Percentiles rank a stretch among this genome's conserved stretches.
Evolutionary conservation across 495 filamentous ascomycete genomes (phyloP).

Genomic region (Aspergillus campestris): DNA sequence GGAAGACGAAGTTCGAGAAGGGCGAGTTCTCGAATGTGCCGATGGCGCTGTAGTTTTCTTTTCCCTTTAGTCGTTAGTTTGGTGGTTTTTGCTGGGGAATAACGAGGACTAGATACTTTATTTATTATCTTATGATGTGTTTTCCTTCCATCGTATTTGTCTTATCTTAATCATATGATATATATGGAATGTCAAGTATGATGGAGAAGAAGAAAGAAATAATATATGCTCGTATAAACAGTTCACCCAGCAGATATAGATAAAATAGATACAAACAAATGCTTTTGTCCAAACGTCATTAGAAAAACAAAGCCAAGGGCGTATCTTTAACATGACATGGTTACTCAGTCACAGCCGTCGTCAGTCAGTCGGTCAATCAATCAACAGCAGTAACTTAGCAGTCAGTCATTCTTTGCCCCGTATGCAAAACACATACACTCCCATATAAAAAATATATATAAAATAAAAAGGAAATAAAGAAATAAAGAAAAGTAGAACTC

Average conservation of each 20-base stretch:
- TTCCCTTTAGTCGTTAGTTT: not conserved
- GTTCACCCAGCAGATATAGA: not conserved
- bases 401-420: not conserved
- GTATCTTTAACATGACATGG: too few species aligned
- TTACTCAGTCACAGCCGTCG: too few species aligned
- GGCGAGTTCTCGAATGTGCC: slow-evolving; percentile 98
- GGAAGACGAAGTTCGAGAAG: slow-evolving; percentile 97
- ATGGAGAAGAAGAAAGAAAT: not conserved
- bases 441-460: slow-evolving; percentile 4
- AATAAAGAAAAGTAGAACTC: not conserved
- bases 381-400: too few species aligned
- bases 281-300: too few species aligned
- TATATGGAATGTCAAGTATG: not conserved
- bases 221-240: too few species aligned
- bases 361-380: too few species aligned
- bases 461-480: slow-evolving; percentile 5
- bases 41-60: slow-evolving; percentile 50
- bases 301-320: too few species aligned
- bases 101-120: slow-evolving; percentile 3
- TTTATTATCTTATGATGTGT: slow-evolving; percentile 1
- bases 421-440: slow-evolving; percentile 6
- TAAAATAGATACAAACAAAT: slow-evolving; percentile 9
- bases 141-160: not conserved
- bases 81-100: slow-evolving; percentile 8
- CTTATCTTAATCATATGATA: not conserved